phyloP scores from a whole-genome alignment of 148 eudicot species.

The Suaeda aralocaspica region DNA sequence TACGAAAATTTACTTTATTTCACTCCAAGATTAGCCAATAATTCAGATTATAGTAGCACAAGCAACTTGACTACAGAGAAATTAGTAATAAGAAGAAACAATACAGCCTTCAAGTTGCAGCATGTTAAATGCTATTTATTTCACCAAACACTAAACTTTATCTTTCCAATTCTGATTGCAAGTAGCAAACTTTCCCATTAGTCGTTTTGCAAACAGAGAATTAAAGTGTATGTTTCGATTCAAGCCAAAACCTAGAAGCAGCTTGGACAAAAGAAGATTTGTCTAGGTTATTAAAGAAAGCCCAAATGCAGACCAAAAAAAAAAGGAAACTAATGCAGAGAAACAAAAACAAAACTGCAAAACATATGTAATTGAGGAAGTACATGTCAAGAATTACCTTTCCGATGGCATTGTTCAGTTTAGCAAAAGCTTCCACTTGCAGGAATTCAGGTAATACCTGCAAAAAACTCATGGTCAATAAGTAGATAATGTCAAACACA shows the following conservation, averaged over 20 bases:
- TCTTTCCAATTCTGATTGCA: not conserved
- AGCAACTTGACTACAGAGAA: too few relatives aligned
- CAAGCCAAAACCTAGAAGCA: not conserved
- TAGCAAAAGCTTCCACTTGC: constrained; percentile 97
- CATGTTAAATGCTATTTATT: not conserved
- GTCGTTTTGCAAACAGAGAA: not conserved
- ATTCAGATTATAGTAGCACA: too few relatives aligned
- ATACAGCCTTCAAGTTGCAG: not conserved
- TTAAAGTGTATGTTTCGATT: not conserved
- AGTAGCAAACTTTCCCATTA: not conserved
- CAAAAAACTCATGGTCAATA: constrained; percentile 24
- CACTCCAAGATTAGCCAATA: too few relatives aligned
- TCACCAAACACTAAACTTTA: not conserved
- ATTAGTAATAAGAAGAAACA: too few relatives aligned
- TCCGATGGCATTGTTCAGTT: constrained; percentile 88
- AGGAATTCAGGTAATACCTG: constrained; percentile 92
- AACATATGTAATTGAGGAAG: not conserved
- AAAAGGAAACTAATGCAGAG: not conserved
- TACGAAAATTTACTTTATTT: too few relatives aligned
- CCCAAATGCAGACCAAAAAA: not conserved
- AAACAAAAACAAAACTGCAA: not conserved
- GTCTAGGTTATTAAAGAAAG: not conserved
- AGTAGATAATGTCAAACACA: constrained; percentile 14
- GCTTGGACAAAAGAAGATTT: not conserved
- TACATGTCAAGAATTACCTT: constrained; percentile 47